Conservation (phyloP, 257 asterid genomes). For the Ehretia macrophylla region DNA sequence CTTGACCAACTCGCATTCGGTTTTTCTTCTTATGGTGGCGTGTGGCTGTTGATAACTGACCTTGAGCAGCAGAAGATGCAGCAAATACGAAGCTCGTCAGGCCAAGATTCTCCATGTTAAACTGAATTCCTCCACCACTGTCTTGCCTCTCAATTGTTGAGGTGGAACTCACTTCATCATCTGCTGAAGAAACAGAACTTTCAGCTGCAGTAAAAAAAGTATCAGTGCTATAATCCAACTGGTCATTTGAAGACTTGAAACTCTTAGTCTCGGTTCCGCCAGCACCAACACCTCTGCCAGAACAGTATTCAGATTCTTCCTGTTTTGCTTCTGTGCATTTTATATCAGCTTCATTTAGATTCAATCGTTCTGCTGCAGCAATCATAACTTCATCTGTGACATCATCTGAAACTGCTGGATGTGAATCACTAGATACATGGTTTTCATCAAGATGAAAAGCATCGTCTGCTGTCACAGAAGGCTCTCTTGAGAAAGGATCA, state of each 20-base stretch:
- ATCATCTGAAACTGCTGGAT: slow-evolving; percentile 30
- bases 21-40: slow-evolving; percentile 58
- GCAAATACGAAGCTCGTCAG: slow-evolving; percentile 58
- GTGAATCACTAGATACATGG: slow-evolving; percentile 39
- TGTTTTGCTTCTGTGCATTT: slow-evolving; percentile 24
- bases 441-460: slow-evolving; percentile 38
- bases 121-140: slow-evolving; percentile 47
- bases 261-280: slow-evolving; percentile 88
- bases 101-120: slow-evolving; percentile 34
- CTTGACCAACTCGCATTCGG: slow-evolving; percentile 37
- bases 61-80: slow-evolving; percentile 56
- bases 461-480: slow-evolving; percentile 74
- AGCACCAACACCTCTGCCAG: slow-evolving; percentile 28
- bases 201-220: slow-evolving; percentile 71
- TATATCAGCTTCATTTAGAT: slow-evolving; percentile 37
- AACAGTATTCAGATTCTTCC: slow-evolving; percentile 24
- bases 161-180: slow-evolving; percentile 54
- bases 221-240: slow-evolving; percentile 64
- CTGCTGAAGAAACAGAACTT: slow-evolving; percentile 34
- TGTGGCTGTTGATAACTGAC: slow-evolving; percentile 43
- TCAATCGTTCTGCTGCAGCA: slow-evolving; percentile 43
- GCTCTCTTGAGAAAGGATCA: slow-evolving; percentile 47
- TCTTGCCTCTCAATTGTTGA: slow-evolving; percentile 49
- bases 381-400: slow-evolving; percentile 46
- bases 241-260: slow-evolving; percentile 82